These are phyloP conservation scores for Chaetothyriales sp. DNA, from an alignment of 2,329 filamentous ascomycete species.

Conservation along the genomic window DNA sequence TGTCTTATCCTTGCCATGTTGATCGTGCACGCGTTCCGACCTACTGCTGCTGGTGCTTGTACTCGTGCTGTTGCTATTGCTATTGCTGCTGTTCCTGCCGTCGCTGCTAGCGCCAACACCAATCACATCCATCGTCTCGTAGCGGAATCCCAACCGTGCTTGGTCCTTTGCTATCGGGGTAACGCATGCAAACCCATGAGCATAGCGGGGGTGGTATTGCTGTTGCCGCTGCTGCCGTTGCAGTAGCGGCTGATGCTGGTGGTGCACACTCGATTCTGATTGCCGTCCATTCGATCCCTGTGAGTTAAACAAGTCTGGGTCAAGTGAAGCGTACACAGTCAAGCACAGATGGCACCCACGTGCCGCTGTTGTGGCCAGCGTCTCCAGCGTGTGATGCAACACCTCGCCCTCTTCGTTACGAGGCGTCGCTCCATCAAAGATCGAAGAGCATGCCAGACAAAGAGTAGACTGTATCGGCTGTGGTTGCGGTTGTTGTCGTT, in stretches of 20 bases:
- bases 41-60: background rate
- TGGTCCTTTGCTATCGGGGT: conserved; percentile 16
- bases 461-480: conserved; percentile 3
- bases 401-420: conserved; percentile 11
- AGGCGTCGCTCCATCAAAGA: conserved; percentile 9
- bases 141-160: conserved; percentile 15
- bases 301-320: conserved; percentile 14
- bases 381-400: conserved; percentile 14
- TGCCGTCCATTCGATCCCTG: conserved; percentile 2
- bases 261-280: background rate
- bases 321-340: conserved; percentile 16
- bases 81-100: background rate
- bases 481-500: background rate
- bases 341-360: conserved; percentile 16
- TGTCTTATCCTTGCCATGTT: conserved; percentile 3
- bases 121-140: conserved; percentile 2
- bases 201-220: conserved; percentile 1
- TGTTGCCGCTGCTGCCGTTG: background rate
- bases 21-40: background rate
- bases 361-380: conserved; percentile 11
- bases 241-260: background rate
- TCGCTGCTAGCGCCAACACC: background rate
- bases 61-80: background rate
- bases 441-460: conserved; percentile 13
- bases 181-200: conserved; percentile 11